Evolutionary conservation across 176 grass and related monocot species (phyloP).

Genomic region (Poa annua): DNA sequence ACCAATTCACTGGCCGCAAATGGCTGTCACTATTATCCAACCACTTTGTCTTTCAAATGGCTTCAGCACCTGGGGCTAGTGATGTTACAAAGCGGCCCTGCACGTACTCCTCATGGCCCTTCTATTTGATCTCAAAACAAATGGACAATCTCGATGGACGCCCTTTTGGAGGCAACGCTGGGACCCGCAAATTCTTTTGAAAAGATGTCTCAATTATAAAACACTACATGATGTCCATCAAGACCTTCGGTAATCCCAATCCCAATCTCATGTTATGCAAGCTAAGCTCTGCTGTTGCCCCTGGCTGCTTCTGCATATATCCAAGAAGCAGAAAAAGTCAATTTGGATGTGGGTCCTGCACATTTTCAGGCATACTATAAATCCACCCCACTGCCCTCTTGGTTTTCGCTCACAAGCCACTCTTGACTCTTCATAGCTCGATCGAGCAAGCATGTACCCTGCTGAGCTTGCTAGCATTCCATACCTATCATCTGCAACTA

Average conservation of each 20-base stretch:
- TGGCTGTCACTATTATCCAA: constrained; percentile 87
- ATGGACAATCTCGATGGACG: constrained; percentile 37
- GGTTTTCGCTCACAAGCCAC: constrained; percentile 44
- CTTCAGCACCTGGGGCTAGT: constrained; percentile 65
- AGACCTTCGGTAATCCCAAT: constrained; percentile 36
- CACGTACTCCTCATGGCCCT: constrained; percentile 39
- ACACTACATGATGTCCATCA: constrained; percentile 45
- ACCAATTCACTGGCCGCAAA: constrained; percentile 49
- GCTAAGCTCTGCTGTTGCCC: constrained; percentile 19
- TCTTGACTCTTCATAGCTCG: constrained; percentile 32
- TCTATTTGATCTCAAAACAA: constrained; percentile 35
- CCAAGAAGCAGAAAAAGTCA: constrained; percentile 33
- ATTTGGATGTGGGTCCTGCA: constrained; percentile 32
- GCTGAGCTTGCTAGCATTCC: constrained; percentile 77
- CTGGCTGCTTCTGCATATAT: constrained; percentile 40
- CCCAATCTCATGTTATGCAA: constrained; percentile 4
- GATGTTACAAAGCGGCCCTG: constrained; percentile 49
- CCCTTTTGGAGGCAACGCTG: constrained; percentile 54
- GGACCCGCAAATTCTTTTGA: constrained; percentile 44
- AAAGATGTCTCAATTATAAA: constrained; percentile 55
- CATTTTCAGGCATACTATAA: constrained; percentile 66
- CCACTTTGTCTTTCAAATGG: constrained; percentile 61
- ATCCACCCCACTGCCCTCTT: constrained; percentile 55
- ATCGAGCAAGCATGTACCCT: constrained; percentile 66
- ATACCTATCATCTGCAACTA: constrained; percentile 59